These are phyloP conservation scores for Phialophora chinensis DNA, from an alignment of 2,329 filamentous ascomycete species.

Conservation along the genomic window DNA sequence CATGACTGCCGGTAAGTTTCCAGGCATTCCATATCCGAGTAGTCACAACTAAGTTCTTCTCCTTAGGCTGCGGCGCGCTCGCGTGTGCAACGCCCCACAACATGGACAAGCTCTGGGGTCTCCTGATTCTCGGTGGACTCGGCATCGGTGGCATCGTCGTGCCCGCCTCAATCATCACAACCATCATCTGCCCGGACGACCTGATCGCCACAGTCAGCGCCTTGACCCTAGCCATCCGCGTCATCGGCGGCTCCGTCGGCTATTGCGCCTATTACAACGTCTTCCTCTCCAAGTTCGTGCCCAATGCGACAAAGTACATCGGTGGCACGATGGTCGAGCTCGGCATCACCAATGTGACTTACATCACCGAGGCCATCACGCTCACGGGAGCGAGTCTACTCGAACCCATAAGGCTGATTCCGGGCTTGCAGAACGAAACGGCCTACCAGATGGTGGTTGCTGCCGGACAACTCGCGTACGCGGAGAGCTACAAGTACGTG, in stretches of 20 bases:
- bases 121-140: slow-evolving; percentile 66
- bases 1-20: slow-evolving; percentile 62
- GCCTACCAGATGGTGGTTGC: slow-evolving; percentile 60
- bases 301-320: slow-evolving; percentile 56
- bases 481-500: slow-evolving; percentile 65
- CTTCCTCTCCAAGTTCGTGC: slow-evolving; percentile 53
- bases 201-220: slow-evolving; percentile 72
- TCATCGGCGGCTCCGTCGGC: slow-evolving; percentile 69
- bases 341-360: slow-evolving; percentile 55
- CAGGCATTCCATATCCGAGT: not conserved
- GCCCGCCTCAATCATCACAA: slow-evolving; percentile 70
- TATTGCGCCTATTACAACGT: slow-evolving; percentile 64
- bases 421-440: slow-evolving; percentile 56
- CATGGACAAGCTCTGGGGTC: slow-evolving; percentile 59
- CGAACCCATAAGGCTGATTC: slow-evolving; percentile 36
- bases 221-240: slow-evolving; percentile 70
- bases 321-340: slow-evolving; percentile 58
- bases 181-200: slow-evolving; percentile 71
- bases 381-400: slow-evolving; percentile 62
- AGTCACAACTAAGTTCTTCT: not conserved
- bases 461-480: slow-evolving; percentile 63
- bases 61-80: slow-evolving; percentile 58
- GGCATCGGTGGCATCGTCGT: slow-evolving; percentile 73
- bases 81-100: slow-evolving; percentile 60
- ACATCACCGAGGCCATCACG: slow-evolving; percentile 59